phyloP scores from a whole-genome alignment of 2,329 filamentous ascomycete genomes.

The Colletotrichum aenigma region DNA sequence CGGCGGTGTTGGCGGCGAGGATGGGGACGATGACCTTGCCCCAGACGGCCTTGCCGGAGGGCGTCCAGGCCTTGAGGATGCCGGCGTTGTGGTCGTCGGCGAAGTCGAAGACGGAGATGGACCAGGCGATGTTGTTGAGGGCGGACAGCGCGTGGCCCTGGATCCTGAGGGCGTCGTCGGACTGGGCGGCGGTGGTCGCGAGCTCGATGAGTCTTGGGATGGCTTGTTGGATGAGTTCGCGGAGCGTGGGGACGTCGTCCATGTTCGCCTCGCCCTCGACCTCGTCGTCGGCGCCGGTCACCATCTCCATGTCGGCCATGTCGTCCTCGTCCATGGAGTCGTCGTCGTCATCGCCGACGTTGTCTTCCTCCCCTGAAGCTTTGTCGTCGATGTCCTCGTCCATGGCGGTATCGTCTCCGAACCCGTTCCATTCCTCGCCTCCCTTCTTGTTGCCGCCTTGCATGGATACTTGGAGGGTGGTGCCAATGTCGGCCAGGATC shows the following conservation, averaged over 20 bases:
- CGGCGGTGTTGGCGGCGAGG: constrained; percentile 64
- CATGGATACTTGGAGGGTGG: constrained; percentile 56
- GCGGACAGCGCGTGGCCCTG: constrained; percentile 61
- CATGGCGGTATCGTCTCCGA: constrained; percentile 43
- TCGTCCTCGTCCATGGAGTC: constrained; percentile 61
- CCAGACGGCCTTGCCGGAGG: constrained; percentile 62
- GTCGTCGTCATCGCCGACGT: constrained; percentile 42
- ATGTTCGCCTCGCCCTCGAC: constrained; percentile 46
- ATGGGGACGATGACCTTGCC: constrained; percentile 58
- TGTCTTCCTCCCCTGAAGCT: constrained; percentile 38
- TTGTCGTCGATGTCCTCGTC: constrained; percentile 35
- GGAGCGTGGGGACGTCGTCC: constrained; percentile 59
- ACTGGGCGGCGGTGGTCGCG: constrained; percentile 41
- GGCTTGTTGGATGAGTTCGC: constrained; percentile 47
- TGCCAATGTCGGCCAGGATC: constrained; percentile 68
- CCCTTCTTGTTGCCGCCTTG: constrained; percentile 39
- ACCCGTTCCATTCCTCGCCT: constrained; percentile 42
- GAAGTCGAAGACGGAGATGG: constrained; percentile 66
- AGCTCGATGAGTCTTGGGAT: constrained; percentile 55
- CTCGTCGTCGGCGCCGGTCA: constrained; percentile 54
- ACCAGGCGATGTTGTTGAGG: constrained; percentile 73
- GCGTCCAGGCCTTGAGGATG: constrained; percentile 59
- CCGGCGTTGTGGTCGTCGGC: constrained; percentile 54
- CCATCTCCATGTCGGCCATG: constrained; percentile 69
- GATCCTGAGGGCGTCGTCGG: constrained; percentile 47